Evolutionary conservation across 257 asterid genomes (phyloP), one percentile per base, ranked within the genome.

Genomic region (Penstemon newberryi): DNA sequence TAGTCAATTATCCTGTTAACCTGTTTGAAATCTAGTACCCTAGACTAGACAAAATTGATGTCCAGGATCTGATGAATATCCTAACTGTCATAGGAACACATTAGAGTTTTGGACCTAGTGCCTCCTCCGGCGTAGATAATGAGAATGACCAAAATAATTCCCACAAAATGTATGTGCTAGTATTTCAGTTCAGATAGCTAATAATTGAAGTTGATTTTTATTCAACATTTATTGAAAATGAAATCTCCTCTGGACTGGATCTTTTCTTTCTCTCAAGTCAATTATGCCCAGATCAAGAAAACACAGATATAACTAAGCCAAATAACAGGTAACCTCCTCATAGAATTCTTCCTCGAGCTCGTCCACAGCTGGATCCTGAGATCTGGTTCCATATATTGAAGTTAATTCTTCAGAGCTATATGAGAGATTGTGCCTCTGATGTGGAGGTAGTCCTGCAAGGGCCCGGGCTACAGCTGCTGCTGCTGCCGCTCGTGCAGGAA

Each of bases 401-500:
- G 84, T 89, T 71, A 94, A 73, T 78, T 87, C 95, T 71, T 86
- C 93, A 6, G 98, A 91, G 82, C 93, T 94, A 67, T 94, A 85
- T 51, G 91, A 77, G 42, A 89, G 79, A 82, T 73, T 82, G 49
- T 89, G 84, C 79, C 93, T 87, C 84, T 91, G 96, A 79, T 91
- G 91, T 19, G 99, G 94, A 63, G 99, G 96, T 62, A 91, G 79
- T 67, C 90, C 95, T 60, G 97, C 96, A 83, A 91, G 89, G 77
- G 81, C 90, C 64, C 99, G 96, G 54, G 98, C 99, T 66, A 89
- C 95, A 63, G 93, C 93, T 42, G 98, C 99, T 7, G 99, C 99
- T 0, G 98, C 99, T 42, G 96, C 99, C 33, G 90, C 99, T 85
- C 96, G 95, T 79, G 85, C 98, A 45, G 99, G 98, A 80, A 94